Base-by-base conservation (phyloP, 2,329 filamentous ascomycete genomes). In the Fusarium bulbicola region DNA sequence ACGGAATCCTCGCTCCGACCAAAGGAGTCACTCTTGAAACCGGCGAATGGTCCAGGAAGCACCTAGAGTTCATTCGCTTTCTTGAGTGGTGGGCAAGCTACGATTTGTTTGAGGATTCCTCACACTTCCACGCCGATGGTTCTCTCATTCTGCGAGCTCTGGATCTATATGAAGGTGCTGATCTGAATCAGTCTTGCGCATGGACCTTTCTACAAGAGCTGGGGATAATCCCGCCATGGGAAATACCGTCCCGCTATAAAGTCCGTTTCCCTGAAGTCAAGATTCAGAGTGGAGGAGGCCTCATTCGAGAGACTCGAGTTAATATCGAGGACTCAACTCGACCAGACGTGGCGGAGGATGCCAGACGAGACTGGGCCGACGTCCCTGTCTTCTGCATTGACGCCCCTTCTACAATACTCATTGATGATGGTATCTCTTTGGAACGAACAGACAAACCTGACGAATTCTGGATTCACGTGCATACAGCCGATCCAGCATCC, bases 351-450 rank as follows among this genome's bases (percentile, higher is more conserved):
- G 84, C 88, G 15, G 79, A 79, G 7, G 82, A 83, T 16, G 77
- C 88, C 32, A 89, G 93, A 52, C 87, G 85, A 66, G 87, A 90
- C 59, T 92, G 90, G 87, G 83, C 47, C 1, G 76, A 85, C n/a
- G 78, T 89, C 28, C 87, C 86, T 1, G 88, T 93, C 4, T 95
- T 91, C 78, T 94, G 92, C 73, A 93, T 97, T 67, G 93, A 97
- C 77, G 86, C 88, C 34, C 85, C 86, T 26, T 82, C 82, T 40
- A 92, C 94, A 0, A 84, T 87, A 34, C 90, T 95, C 74, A 92
- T 96, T 65, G 93, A 97, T 74, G 93, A 97, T 78, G 93, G 91
- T 3, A 82, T 97, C 14, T 95, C 93, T 2, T 78, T 96, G 13
- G 91, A 94, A 77, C 80, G 81, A 50, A 87, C 91, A 3, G 81